Evolutionary conservation across 2,329 filamentous ascomycete genomes (phyloP), one percentile per base, ranked within the genome.

Genomic region (Clarireedia hainanense): DNA sequence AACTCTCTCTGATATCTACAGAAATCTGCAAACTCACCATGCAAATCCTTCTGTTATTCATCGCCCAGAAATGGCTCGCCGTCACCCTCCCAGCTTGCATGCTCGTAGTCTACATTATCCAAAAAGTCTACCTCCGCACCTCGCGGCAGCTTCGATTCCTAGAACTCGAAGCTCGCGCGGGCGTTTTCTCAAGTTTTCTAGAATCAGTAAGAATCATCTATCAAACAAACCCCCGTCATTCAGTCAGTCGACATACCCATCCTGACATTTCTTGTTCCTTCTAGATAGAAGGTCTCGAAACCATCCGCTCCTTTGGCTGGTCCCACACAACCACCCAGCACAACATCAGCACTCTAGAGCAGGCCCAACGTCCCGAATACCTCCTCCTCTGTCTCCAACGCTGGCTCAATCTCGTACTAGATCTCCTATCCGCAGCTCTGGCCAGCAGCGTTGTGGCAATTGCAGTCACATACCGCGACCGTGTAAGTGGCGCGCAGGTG

Each of bases 151-250:
- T 86, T 6, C 74, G 82, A 49, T 73, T 83, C 20, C 66, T 86
- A 10, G 82, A 85, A 47, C 73, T 86, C 1, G 83, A 86, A 64
- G 75, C 78, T 1, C 84, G 85, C 60, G 76, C 77, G 0, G 80
- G 80, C 0, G 69, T 84, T 0, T 60, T 52, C 43, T 70, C 69
- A 0, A 69, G 63, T 46, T 71, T 76, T 17, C 55, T 76, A 4
- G 74, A 77, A 60, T 71, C 73, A 0, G 68, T 49, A 20, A 20
- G 20, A 20, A 20, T 20, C 20, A 20, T 0, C 20, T 0, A 20
- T 20, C 20, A 20, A 20, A 20, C 20, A 20, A 20, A 20, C 2
- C 20, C 20, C 20, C 20, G 20, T 20, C 20, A 20, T 20, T 20
- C 2, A 20, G 20, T 20, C 20, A 20, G 20, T 20, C 20, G 20